phyloP scores from a whole-genome alignment of 805 yeast species.

The Maudiozyma turicensis region DNA sequence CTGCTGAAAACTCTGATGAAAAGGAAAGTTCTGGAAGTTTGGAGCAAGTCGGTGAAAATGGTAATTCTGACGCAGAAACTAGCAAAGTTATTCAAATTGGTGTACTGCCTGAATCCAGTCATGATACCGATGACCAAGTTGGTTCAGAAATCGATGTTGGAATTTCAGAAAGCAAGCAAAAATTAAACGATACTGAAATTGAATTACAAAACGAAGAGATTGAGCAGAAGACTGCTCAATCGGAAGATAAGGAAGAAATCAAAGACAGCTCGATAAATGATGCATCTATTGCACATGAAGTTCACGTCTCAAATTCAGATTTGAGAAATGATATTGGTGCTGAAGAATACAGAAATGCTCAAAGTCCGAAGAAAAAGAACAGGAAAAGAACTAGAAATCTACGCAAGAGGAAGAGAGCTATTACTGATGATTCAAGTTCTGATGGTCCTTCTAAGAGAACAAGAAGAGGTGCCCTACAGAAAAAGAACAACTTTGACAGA shows the following conservation, averaged over 20 bases:
- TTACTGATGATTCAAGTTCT: conserved; percentile 2
- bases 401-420: conserved; percentile 5
- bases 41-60: no score
- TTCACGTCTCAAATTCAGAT: no score
- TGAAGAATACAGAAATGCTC: background rate
- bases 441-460: background rate
- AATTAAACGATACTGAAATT: background rate
- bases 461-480: conserved; percentile 1
- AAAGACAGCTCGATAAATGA: background rate
- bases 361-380: background rate
- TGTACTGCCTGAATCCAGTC: background rate
- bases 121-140: background rate
- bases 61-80: no score
- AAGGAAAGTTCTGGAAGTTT: no score
- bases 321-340: background rate
- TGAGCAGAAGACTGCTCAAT: background rate
- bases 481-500: background rate
- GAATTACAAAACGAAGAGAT: background rate
- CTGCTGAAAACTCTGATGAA: no score
- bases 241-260: background rate
- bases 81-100: background rate
- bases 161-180: background rate
- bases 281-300: no score
- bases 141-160: background rate
- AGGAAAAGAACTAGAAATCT: conserved; percentile 1